A percentile compares a stretch with the other conserved stretches of the same genome.
phyloP scores from a whole-genome alignment of 148 eudicot species.

The Dianthus caryophyllus region DNA sequence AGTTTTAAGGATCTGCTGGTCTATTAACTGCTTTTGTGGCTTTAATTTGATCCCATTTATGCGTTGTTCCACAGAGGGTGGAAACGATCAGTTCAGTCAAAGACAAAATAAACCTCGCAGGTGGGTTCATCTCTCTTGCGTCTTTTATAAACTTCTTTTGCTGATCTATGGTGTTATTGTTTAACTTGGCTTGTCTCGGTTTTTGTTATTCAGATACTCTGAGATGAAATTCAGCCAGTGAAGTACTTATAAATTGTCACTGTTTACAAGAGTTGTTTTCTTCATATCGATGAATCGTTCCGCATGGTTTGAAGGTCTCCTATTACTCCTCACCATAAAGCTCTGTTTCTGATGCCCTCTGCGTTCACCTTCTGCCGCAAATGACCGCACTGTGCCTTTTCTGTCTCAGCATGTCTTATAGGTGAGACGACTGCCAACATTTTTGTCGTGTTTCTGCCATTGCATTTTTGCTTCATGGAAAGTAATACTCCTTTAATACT shows the following conservation, averaged over 20 bases:
- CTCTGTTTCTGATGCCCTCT: conserved; percentile 45
- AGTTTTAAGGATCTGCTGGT: background rate
- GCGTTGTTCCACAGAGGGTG: conserved; percentile 39
- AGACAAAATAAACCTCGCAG: conserved; percentile 86
- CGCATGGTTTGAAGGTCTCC: conserved; percentile 24
- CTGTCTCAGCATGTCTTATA: conserved; percentile 36
- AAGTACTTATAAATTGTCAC: conserved; percentile 32
- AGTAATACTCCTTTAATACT: too few relatives aligned
- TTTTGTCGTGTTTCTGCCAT: background rate
- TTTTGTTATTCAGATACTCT: conserved; percentile 62
- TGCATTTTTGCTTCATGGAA: too few relatives aligned
- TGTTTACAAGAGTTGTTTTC: conserved; percentile 34
- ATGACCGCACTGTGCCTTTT: conserved; percentile 70
- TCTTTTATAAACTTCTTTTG: background rate
- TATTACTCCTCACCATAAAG: conserved; percentile 20
- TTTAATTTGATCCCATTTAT: conserved; percentile 14
- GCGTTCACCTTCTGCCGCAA: conserved; percentile 43
- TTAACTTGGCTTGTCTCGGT: background rate
- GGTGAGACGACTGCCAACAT: conserved; percentile 35
- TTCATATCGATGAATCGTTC: conserved; percentile 19
- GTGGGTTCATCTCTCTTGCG: conserved; percentile 29
- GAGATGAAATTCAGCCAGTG: conserved; percentile 93
- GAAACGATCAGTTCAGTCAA: conserved; percentile 61
- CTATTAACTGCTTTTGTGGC: background rate
- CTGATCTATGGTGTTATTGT: background rate